Conservation (phyloP, 352 stramenopile species). For the Phytopythium boreale region DNA sequence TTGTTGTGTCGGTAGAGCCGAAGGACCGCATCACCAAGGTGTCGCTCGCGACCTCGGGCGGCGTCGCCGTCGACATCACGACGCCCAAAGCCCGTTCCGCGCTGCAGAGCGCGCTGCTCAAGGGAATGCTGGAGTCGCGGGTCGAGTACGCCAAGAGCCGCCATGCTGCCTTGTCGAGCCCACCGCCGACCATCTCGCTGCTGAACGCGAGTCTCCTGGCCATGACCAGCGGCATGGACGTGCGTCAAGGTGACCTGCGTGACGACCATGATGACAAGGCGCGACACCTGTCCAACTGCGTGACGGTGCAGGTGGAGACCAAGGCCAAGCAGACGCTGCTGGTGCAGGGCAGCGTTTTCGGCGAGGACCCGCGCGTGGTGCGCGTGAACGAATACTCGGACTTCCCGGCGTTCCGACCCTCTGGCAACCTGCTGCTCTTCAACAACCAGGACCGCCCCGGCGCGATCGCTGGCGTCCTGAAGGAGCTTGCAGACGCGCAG, state of each 20-base stretch:
- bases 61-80: conserved; percentile 74
- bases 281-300: conserved; percentile 75
- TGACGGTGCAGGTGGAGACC: conserved; percentile 71
- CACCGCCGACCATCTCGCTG: conserved; percentile 33
- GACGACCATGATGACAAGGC: conserved; percentile 30
- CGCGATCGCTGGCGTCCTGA: conserved; percentile 72
- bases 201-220: conserved; percentile 70
- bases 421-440: conserved; percentile 79
- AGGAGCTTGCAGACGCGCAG: conserved; percentile 57
- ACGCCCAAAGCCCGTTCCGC: conserved; percentile 65
- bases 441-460: conserved; percentile 82
- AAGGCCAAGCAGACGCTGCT: conserved; percentile 49
- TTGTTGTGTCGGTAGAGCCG: conserved; percentile 55
- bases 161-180: neutral
- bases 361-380: conserved; percentile 75
- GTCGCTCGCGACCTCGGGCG: conserved; percentile 56
- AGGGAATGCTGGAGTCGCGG: conserved; percentile 61
- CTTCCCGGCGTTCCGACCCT: conserved; percentile 76
- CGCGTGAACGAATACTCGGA: conserved; percentile 82
- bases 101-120: conserved; percentile 70
- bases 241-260: conserved; percentile 60
- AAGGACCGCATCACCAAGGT: conserved; percentile 69
- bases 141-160: conserved; percentile 1
- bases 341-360: conserved; percentile 81
- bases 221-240: conserved; percentile 76